A percentile compares a stretch with the other conserved stretches of the same genome.
Evolutionary conservation across 306 rosid genomes (phyloP).

Genomic region (Prinsepia uniflora): DNA sequence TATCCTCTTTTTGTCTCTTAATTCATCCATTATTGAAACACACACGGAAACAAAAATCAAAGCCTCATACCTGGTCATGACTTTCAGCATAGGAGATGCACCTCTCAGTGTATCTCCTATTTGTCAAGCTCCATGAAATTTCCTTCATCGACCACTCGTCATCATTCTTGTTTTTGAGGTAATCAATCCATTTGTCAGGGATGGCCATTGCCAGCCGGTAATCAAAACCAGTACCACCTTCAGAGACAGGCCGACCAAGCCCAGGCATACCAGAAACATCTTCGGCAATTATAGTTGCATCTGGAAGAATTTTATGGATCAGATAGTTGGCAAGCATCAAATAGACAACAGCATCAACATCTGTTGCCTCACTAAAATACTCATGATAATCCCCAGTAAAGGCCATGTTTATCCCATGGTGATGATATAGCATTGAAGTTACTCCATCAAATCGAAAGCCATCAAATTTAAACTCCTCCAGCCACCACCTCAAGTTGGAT

Average conservation of each 20-base stretch:
- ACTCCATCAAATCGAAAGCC: conserved; percentile 98
- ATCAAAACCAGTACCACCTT: conserved; percentile 84
- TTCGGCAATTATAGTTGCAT: conserved; percentile 87
- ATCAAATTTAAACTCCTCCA: conserved; percentile 84
- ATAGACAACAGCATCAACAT: conserved; percentile 88
- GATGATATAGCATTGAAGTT: conserved; percentile 95
- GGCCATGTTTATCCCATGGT: conserved; percentile 76
- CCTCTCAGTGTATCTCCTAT: conserved; percentile 89
- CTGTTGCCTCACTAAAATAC: conserved; percentile 84
- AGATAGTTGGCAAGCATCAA: conserved; percentile 85
- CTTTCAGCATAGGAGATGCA: conserved; percentile 93
- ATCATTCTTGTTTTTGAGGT: conserved; percentile 77
- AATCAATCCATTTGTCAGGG: conserved; percentile 95
- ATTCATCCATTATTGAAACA: background rate
- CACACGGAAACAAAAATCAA: conserved; percentile 12
- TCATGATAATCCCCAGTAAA: conserved; percentile 81
- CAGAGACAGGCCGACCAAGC: conserved; percentile 68
- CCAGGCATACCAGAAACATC: conserved; percentile 99
- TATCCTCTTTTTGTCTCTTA: background rate
- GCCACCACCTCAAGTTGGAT: conserved; percentile 94
- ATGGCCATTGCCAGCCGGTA: conserved; percentile 90
- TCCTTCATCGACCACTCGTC: conserved; percentile 81
- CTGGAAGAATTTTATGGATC: conserved; percentile 63
- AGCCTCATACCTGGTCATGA: conserved; percentile 79
- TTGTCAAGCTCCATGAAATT: conserved; percentile 69